A percentile compares a stretch with the other conserved stretches of the same genome.
phyloP scores from a whole-genome alignment of 495 filamentous ascomycete genomes.

The Aspergillus nanangensis region DNA sequence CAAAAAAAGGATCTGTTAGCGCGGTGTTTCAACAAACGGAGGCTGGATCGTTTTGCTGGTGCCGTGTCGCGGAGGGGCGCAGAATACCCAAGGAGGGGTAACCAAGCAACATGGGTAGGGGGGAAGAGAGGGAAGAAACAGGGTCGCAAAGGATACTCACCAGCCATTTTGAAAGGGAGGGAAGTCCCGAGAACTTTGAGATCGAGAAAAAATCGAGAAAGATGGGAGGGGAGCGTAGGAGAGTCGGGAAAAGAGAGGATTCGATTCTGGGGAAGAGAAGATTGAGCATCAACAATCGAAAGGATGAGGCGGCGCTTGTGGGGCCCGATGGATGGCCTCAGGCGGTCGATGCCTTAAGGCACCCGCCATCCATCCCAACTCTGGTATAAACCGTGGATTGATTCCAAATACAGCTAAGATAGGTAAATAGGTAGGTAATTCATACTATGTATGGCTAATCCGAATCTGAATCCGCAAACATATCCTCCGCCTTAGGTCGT shows the following conservation, averaged over 20 bases:
- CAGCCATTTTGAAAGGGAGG: constrained; percentile 32
- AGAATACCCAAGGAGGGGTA: constrained; percentile 18
- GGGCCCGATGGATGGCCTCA: background rate
- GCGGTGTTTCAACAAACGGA: background rate
- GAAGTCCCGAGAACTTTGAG: background rate
- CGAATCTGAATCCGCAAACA: constrained; percentile 77
- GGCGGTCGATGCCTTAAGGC: background rate
- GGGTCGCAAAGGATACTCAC: constrained; percentile 22
- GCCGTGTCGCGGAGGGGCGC: constrained; percentile 10
- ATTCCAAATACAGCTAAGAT: too few species aligned
- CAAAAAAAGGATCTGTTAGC: constrained; percentile 16
- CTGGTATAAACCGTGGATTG: too few species aligned
- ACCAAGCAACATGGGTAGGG: constrained; percentile 6
- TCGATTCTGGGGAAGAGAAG: background rate
- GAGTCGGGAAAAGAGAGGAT: too few species aligned
- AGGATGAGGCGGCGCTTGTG: background rate
- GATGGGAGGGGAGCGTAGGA: background rate
- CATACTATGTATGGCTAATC: too few species aligned
- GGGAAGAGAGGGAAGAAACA: background rate
- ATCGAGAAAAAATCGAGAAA: constrained; percentile 1
- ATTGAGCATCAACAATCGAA: background rate
- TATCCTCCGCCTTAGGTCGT: constrained; percentile 83
- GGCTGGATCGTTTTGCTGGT: background rate
- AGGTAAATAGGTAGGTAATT: too few species aligned
- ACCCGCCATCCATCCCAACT: too few species aligned